Evolutionary conservation across 768 basidiomycete species (phyloP).

Genomic region (Termitomyces sp.): DNA sequence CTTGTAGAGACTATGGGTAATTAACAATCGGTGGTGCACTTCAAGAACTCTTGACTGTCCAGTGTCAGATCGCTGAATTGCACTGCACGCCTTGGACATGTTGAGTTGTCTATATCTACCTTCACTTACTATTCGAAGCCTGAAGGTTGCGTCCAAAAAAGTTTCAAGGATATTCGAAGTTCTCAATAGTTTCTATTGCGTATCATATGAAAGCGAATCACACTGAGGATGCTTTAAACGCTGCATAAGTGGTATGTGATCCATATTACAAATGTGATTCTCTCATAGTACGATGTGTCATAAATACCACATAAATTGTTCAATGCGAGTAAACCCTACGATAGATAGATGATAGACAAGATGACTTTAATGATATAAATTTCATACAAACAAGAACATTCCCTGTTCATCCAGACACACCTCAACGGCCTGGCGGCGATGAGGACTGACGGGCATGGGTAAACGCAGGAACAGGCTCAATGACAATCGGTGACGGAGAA

Average conservation of each 20-base stretch:
- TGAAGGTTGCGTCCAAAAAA: not conserved
- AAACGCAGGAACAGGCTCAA: slow-evolving; percentile 6
- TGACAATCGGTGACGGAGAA: slow-evolving; percentile 7
- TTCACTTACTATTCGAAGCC: not conserved
- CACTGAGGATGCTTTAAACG: not conserved
- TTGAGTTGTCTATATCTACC: not conserved
- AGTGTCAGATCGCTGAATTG: not conserved
- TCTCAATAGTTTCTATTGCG: not conserved
- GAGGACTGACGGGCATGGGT: slow-evolving; percentile 1
- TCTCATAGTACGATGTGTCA: not conserved
- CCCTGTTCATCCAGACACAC: not conserved
- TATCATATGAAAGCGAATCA: not conserved
- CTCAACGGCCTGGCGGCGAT: not conserved
- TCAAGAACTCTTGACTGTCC: not conserved
- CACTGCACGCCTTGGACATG: not conserved
- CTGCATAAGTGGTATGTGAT: not conserved
- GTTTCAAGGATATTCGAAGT: not conserved
- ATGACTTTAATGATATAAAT: not conserved
- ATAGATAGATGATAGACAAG: slow-evolving; percentile 2
- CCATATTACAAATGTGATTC: not conserved
- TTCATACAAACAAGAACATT: not conserved
- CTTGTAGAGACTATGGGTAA: not conserved
- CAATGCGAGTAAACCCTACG: not conserved
- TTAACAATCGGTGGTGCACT: not conserved
- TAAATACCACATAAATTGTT: not conserved